phyloP scores from a whole-genome alignment of 305 asterid genomes.

The Galium porrigens region DNA sequence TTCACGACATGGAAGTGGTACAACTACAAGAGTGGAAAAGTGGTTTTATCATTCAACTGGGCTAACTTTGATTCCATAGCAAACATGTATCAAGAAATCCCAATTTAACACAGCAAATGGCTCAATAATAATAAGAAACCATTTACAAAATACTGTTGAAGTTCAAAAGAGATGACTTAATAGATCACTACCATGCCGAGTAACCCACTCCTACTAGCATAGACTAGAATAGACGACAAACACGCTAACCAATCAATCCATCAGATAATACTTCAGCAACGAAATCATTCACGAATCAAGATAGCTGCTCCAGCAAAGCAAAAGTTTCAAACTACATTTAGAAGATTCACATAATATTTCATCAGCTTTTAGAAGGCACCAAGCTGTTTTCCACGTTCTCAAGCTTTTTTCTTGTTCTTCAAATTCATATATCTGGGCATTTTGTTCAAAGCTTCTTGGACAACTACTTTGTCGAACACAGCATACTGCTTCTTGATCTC shows the following conservation, averaged over 20 bases:
- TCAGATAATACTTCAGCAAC: neutral
- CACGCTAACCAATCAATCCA: neutral
- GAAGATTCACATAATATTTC: neutral
- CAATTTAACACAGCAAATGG: slow-evolving; percentile 3
- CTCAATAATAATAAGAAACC: neutral
- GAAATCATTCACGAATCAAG: neutral
- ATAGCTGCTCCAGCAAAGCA: slow-evolving; percentile 4
- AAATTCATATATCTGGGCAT: slow-evolving; percentile 40
- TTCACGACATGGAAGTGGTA: no score
- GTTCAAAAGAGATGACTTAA: neutral
- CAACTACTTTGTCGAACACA: slow-evolving; percentile 46
- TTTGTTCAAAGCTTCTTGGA: slow-evolving; percentile 55
- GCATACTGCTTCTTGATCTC: slow-evolving; percentile 66
- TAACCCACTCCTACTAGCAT: neutral
- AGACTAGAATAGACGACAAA: neutral
- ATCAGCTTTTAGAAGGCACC: neutral
- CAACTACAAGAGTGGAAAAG: no score
- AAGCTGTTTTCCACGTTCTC: neutral
- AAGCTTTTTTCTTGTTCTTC: slow-evolving; percentile 47
- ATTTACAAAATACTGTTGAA: neutral
- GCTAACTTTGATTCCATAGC: neutral
- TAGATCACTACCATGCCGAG: neutral
- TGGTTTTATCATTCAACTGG: no score
- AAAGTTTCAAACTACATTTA: slow-evolving; percentile 6
- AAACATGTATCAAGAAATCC: neutral